Evolutionary conservation across 2,329 filamentous ascomycete species (phyloP), one percentile per base, ranked within the genome.

Genomic region (Aspergillus brunneoviolaceus): DNA sequence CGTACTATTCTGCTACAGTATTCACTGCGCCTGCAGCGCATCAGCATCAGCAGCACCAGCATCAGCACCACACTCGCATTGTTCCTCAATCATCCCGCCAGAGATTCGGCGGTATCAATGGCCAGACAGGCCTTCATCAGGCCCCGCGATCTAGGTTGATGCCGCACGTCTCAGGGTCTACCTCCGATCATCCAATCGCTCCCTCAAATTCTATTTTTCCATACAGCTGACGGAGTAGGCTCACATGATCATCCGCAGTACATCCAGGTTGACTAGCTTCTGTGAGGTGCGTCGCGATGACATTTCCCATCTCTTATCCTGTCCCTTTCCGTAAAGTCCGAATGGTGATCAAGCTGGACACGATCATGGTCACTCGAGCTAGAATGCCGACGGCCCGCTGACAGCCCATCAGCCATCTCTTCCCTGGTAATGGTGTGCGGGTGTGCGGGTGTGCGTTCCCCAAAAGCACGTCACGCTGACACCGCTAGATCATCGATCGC

Each of bases 281-380:
- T 60, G 33, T 45, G 39, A 49, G 63, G 51, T 49, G 58, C 63
- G 52, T 58, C 19, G 51, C 51, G 23, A 66, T 60, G 59, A 54
- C 56, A 63, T 65, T 55, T 60, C 55, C 33, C 50, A 27, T 55
- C 12, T 42, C 31, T 31, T 57, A 45, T 56, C 58, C 48, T 42
- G 47, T 51, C 57, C 33, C 47, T 49, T 65, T 74, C 73, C 72
- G 70, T 68, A 63, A 62, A 63, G 62, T 73, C 73, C 72, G 73
- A 74, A 68, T 74, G 72, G 72, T 62, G 59, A 57, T 67, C 51
- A 55, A 53, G 52, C 61, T 65, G 63, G 64, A 74, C 70, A 73
- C 71, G 70, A 70, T 64, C 53, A 31, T 66, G 47, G 50, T 47
- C 49, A 49, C 27, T 59, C 51, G 53, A 58, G 49, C 54, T 55